Percentiles rank a stretch among this genome's conserved stretches.
Conservation (phyloP, 2,329 filamentous ascomycete genomes). For the Cordyceps militaris region DNA sequence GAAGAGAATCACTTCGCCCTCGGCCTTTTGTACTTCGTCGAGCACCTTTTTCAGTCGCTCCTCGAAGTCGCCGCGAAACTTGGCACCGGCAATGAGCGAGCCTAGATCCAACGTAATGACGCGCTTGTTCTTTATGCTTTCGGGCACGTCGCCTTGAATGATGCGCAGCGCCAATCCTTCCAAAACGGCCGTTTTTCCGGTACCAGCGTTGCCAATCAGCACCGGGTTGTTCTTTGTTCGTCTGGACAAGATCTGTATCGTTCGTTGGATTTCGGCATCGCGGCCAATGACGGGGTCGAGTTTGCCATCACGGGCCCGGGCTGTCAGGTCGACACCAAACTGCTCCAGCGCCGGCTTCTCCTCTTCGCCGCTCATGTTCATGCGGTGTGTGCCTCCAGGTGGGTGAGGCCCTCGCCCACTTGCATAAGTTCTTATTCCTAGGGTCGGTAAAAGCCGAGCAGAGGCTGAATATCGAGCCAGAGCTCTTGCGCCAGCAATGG, state of each 20-base stretch:
- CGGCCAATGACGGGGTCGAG: constrained; percentile 93
- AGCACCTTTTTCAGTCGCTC: constrained; percentile 86
- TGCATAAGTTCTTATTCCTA: constrained; percentile 48
- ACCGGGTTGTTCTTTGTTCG: constrained; percentile 96
- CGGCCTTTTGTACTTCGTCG: constrained; percentile 81
- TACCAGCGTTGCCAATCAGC: constrained; percentile 84
- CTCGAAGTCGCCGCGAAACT: constrained; percentile 93
- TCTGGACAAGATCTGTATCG: constrained; percentile 86
- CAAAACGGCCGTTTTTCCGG: constrained; percentile 88
- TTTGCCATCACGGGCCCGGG: constrained; percentile 76
- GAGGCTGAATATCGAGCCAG: constrained; percentile 11
- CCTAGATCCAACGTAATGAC: constrained; percentile 86
- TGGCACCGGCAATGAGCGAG: constrained; percentile 88
- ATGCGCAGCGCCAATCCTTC: constrained; percentile 89
- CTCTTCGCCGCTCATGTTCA: constrained; percentile 71
- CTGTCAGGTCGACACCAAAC: constrained; percentile 86
- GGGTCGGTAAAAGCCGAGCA: constrained; percentile 30
- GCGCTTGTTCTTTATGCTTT: constrained; percentile 90
- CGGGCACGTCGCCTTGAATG: constrained; percentile 84
- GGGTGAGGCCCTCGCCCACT: constrained; percentile 75
- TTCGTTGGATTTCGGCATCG: constrained; percentile 85
- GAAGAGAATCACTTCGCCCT: constrained; percentile 88
- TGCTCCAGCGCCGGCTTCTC: constrained; percentile 86
- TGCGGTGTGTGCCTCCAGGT: constrained; percentile 86
- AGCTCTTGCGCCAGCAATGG: constrained; percentile 17